A percentile compares a stretch with the other conserved stretches of the same genome.
These are phyloP conservation scores for Eucalyptus albens DNA, from an alignment of 345 rosid species.

Conservation along the genomic window DNA sequence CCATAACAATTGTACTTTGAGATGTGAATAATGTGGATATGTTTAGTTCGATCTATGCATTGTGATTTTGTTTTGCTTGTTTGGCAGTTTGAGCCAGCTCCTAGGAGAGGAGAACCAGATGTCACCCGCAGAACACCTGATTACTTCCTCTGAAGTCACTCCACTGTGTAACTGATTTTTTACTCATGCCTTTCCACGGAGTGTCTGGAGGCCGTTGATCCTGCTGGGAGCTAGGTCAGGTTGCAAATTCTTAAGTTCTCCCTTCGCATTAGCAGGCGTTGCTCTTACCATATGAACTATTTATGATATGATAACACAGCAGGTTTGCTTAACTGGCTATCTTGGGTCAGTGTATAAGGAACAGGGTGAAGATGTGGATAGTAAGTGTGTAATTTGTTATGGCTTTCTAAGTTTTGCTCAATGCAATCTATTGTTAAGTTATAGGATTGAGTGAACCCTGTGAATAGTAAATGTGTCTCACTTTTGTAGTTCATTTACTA, in stretches of 20 bases:
- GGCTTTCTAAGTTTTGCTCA: neutral
- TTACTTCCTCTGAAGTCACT: constrained; percentile 56
- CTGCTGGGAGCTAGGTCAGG: neutral
- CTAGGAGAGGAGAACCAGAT: constrained; percentile 98
- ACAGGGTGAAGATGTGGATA: neutral
- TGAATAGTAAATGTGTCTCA: neutral
- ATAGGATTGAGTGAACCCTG: neutral
- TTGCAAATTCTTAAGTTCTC: neutral
- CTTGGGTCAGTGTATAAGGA: neutral
- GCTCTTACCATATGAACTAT: neutral
- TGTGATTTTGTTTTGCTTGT: neutral
- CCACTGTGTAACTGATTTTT: neutral
- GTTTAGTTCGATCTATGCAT: neutral
- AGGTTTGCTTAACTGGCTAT: neutral
- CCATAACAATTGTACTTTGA: neutral
- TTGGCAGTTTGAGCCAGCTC: constrained; percentile 95
- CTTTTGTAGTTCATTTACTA: neutral
- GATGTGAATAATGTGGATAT: neutral
- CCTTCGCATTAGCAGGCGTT: neutral
- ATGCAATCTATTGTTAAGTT: neutral
- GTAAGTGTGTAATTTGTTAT: neutral
- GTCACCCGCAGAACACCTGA: constrained; percentile 97
- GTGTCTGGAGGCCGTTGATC: neutral
- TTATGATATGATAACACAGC: neutral
- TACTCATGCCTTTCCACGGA: neutral